Evolutionary conservation across 768 basidiomycete genomes (phyloP).

Genomic region (Tricholoma terreum): DNA sequence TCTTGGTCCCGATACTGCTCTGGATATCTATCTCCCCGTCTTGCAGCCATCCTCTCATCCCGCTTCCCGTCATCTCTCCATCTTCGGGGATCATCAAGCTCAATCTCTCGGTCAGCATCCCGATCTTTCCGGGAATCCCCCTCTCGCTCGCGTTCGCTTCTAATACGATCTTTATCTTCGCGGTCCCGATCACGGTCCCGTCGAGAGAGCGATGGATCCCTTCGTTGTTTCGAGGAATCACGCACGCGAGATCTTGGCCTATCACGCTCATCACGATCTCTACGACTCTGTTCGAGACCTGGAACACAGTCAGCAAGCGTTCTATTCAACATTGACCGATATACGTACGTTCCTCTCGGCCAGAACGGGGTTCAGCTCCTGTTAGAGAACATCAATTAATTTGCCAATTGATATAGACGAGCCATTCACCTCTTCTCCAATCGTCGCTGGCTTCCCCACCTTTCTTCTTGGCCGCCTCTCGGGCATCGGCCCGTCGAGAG

Average conservation of each 20-base stretch:
- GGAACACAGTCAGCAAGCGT: constrained; percentile 8
- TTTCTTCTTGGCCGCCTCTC: constrained; percentile 65
- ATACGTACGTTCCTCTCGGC: constrained; percentile 61
- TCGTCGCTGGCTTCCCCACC: constrained; percentile 75
- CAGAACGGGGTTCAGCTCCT: constrained; percentile 51
- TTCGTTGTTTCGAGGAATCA: constrained; percentile 58
- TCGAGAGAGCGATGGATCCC: constrained; percentile 54
- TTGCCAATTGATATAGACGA: constrained; percentile 11
- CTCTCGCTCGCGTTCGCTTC: constrained; percentile 34
- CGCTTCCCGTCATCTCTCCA: constrained; percentile 85
- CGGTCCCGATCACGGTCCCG: constrained; percentile 50
- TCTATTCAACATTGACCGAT: neutral
- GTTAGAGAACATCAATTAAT: constrained; percentile 12
- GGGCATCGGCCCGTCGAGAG: constrained; percentile 53
- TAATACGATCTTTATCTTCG: constrained; percentile 43
- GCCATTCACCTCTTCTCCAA: constrained; percentile 76
- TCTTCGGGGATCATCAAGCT: constrained; percentile 64
- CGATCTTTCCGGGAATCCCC: constrained; percentile 10
- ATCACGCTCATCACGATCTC: constrained; percentile 63
- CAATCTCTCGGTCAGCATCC: constrained; percentile 42
- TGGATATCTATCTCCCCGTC: constrained; percentile 48
- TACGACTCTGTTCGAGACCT: constrained; percentile 55
- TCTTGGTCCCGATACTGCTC: constrained; percentile 38
- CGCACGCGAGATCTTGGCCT: constrained; percentile 61
- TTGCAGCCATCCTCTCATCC: constrained; percentile 67